Evolutionary conservation across 1,284 basidiomycete genomes (phyloP).

Genomic region (Apiotrichum domesticum): DNA sequence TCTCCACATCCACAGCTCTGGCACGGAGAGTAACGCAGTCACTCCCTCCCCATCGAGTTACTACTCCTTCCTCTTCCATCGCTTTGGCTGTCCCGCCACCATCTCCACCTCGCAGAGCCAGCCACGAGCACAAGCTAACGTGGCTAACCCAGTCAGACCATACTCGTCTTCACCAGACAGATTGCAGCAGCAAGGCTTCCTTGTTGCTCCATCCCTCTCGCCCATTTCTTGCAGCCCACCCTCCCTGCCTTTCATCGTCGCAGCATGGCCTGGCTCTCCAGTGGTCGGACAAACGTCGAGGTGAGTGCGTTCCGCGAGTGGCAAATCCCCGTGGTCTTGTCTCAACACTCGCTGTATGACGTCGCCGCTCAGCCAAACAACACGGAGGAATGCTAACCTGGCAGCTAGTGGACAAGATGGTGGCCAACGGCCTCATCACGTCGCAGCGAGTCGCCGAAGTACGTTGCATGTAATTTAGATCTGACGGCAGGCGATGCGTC

Average conservation of each 20-base stretch:
- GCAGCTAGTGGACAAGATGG: constrained; percentile 41
- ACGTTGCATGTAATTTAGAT: not conserved
- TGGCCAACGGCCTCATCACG: constrained; percentile 29
- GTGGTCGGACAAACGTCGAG: constrained; percentile 37
- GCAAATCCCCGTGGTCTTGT: not conserved
- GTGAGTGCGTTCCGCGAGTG: constrained; percentile 16
- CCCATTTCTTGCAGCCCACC: no score
- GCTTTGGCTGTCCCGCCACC: no score
- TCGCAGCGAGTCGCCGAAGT: constrained; percentile 35
- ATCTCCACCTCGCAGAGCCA: no score
- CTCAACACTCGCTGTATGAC: not conserved
- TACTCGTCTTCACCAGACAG: no score
- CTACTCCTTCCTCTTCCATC: no score
- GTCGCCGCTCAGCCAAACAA: not conserved
- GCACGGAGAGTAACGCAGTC: no score
- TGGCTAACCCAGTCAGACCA: no score
- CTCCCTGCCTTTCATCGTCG: not conserved
- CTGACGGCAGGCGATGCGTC: constrained; percentile 37
- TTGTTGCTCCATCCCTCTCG: no score
- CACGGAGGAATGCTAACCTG: constrained; percentile 1
- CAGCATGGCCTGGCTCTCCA: constrained; percentile 41
- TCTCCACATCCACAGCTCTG: no score
- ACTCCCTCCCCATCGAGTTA: no score
- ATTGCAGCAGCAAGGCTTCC: no score
- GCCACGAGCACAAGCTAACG: no score